Base-by-base conservation (phyloP, 495 filamentous ascomycete species). In the Aspergillus indologenus region DNA sequence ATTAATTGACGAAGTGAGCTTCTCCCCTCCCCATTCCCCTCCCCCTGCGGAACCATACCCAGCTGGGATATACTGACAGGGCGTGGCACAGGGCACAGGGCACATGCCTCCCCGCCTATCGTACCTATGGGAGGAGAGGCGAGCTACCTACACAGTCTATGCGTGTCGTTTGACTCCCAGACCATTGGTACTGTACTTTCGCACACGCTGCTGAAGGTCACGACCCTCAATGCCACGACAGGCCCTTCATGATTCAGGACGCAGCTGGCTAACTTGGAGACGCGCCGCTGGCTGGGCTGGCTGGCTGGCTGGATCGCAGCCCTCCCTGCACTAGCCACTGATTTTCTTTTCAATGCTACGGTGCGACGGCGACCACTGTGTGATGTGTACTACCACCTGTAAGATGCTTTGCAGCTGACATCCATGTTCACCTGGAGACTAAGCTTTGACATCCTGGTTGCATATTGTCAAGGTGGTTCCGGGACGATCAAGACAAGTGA, bases 391-490 rank as follows among this genome's bases (percentile, higher is more conserved):
- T n/a, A 51, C 23, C 48, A 40, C 18, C 21, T 34, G 17, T 20
- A 47, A 20, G 19, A 47, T 20, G 24, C 23, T 31, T 19, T 19
- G 29, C 23, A 29, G 23, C 23, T 6, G 7, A 8, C 48, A 26
- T 29, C 23, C 11, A 50, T 50, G 23, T 50, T 26, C 22, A 9
- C 23, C 48, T 19, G 48, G 11, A 51, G 48, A 18, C 48, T 51
- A 51, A 51, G 48, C 21, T 51, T 51, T 51, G 23, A 19, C 48
- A 31, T 19, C 23, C 48, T 51, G 48, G 48, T 18, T 24, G 48
- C 24, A 51, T 51, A 31, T 51, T 51, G 48, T 29, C 24, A 51
- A 31, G 24, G 24, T 51, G 48, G 48, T 29, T 51, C 48, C 24
- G 23, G 23, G 48, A 21, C 48, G 24, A 24, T 29, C 23, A 11